Evolutionary conservation across 805 yeast genomes (phyloP), one percentile per base, ranked within the genome.

Genomic region (Brettanomyces naardenensis): DNA sequence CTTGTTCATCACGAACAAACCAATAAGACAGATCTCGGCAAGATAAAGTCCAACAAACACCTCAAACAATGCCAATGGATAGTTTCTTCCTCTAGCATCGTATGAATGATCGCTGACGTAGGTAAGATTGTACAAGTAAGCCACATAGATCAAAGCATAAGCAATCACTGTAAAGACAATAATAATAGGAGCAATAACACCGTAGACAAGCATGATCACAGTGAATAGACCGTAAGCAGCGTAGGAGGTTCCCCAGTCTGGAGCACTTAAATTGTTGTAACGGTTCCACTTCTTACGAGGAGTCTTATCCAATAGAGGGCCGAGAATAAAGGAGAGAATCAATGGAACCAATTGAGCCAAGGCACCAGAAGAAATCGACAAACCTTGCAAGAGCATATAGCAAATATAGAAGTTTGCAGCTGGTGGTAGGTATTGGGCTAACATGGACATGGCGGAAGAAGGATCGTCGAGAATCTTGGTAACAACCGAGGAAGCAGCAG

Each of bases 201-300:
- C 66, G 61, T 90, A 90, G 41, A 78, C 71, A 37, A 89, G 54
- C 49, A 76, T 70, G 49, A 92, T 80, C 26, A 84, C 79, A 7
- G 79, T 75, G 63, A 88, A 66, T 44, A 87, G 68, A 47, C 88
- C 82, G 58, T 79, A 80, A 9, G 71, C 66, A 6, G 97, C 96
- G 61, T 83, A 90, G 11, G 75, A 65, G 14, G 83, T 77, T 35
- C 97, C 95, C 84, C 89, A 88, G 19, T 75, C 71, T 31, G 89
- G 83, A 30, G 72, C 68, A 10, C 77, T 70, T 48, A 90, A 65
- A 2, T 66, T 69, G 56, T 75, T 75, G 55, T 61, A 74, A 53
- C 95, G 77, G 43, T 59, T 74, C 96, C 96, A 90, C 65, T 81
- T 84, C 62, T 86, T 80, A 64, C 97, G 78, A 44, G 97, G 97